Evolutionary conservation across 169 alveolate genomes (phyloP).

Genomic region (Cryptosporidium bovis): DNA sequence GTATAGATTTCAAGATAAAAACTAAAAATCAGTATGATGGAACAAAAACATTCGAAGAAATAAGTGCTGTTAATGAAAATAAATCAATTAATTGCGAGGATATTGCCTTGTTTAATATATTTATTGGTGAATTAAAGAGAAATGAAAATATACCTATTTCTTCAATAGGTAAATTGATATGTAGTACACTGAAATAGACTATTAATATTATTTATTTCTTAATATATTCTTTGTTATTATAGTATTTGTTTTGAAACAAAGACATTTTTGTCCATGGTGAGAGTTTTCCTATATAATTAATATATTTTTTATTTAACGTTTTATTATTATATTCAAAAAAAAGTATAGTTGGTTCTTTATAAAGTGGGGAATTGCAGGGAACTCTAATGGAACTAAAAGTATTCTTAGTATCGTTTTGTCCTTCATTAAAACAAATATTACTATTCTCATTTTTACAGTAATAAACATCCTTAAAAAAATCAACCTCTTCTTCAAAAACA

Average conservation of each 20-base stretch:
- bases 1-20: constrained; percentile 10
- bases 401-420: background rate
- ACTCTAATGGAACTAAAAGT: constrained; percentile 2
- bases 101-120: constrained; percentile 61
- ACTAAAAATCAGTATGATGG: constrained; percentile 47
- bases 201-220: background rate
- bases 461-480: constrained; percentile 32
- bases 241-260: constrained; percentile 3
- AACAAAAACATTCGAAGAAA: constrained; percentile 43
- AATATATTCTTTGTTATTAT: background rate
- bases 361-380: constrained; percentile 1
- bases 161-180: constrained; percentile 54
- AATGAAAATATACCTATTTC: constrained; percentile 63
- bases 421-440: too few species aligned
- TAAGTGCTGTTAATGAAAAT: background rate
- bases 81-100: constrained; percentile 23
- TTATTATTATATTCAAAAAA: background rate
- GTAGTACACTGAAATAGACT: constrained; percentile 48
- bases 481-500: constrained; percentile 41
- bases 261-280: constrained; percentile 67
- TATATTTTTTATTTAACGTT: background rate
- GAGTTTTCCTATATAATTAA: constrained; percentile 15
- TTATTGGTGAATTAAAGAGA: constrained; percentile 64
- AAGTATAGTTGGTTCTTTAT: constrained; percentile 9
- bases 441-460: background rate